phyloP scores from a whole-genome alignment of 345 rosid genomes.

The Firmiana major region DNA sequence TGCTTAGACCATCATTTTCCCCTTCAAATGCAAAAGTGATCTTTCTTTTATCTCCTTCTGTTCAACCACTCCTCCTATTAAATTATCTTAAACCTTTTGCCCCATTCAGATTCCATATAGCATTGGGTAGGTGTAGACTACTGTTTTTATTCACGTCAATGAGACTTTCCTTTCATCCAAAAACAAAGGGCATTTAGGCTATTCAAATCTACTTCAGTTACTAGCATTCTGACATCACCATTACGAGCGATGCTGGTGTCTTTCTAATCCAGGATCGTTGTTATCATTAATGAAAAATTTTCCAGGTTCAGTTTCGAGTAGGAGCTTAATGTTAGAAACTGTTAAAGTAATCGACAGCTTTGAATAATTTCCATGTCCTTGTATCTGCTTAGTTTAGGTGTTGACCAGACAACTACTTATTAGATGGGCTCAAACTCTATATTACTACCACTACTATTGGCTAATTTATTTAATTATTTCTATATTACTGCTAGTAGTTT shows the following conservation, averaged over 20 bases:
- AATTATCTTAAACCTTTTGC: not conserved
- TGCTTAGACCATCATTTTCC: not conserved
- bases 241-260: not conserved
- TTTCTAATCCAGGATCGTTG: not conserved
- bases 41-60: not conserved
- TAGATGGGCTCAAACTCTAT: not conserved
- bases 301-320: not conserved
- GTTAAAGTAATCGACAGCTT: not conserved
- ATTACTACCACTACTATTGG: no score
- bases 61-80: not conserved
- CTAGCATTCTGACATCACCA: constrained; percentile 1
- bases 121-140: constrained; percentile 5
- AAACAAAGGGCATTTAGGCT: not conserved
- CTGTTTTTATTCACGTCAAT: not conserved
- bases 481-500: no score
- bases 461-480: no score
- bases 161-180: not conserved
- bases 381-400: not conserved
- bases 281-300: not conserved
- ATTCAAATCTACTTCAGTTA: not conserved
- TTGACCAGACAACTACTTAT: not conserved
- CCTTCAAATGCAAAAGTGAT: not conserved
- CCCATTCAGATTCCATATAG: not conserved
- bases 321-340: not conserved
- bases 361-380: not conserved